phyloP scores from a whole-genome alignment of 2,329 filamentous ascomycete genomes.

The Cladophialophora chaetospira region DNA sequence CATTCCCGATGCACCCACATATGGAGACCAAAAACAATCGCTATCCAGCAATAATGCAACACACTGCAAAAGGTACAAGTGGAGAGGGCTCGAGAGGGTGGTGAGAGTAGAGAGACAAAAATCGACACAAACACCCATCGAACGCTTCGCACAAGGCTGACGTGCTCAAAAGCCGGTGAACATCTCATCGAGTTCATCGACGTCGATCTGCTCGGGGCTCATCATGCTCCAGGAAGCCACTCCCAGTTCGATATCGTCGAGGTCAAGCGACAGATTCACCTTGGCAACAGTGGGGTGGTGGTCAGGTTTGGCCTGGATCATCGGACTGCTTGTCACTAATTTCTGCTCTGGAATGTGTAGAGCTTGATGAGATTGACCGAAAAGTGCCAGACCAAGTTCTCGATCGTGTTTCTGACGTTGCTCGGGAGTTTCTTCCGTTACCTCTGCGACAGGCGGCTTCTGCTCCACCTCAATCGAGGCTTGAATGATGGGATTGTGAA shows the following conservation, averaged over 20 bases:
- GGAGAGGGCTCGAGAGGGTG: background rate
- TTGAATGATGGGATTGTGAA: constrained; percentile 42
- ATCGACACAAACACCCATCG: background rate
- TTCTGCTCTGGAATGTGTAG: constrained; percentile 52
- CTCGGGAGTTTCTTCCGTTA: constrained; percentile 37
- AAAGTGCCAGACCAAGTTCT: constrained; percentile 40
- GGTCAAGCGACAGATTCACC: constrained; percentile 46
- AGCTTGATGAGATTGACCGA: constrained; percentile 47
- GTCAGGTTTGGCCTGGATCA: constrained; percentile 30
- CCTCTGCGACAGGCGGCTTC: constrained; percentile 38
- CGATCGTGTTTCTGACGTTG: constrained; percentile 49
- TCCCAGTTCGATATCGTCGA: constrained; percentile 46
- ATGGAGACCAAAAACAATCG: background rate
- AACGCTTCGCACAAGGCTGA: background rate
- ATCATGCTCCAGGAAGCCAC: constrained; percentile 62
- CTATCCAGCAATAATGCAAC: background rate
- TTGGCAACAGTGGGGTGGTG: constrained; percentile 32
- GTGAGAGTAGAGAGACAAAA: background rate
- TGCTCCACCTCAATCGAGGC: constrained; percentile 40
- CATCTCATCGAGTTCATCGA: constrained; percentile 89
- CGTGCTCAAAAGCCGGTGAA: constrained; percentile 61
- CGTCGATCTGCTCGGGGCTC: constrained; percentile 84
- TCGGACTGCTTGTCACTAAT: constrained; percentile 41
- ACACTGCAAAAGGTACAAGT: background rate
- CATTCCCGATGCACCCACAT: background rate